A percentile compares a stretch with the other conserved stretches of the same genome.
phyloP scores from a whole-genome alignment of 495 filamentous ascomycete species.

The Evernia prunastri region DNA sequence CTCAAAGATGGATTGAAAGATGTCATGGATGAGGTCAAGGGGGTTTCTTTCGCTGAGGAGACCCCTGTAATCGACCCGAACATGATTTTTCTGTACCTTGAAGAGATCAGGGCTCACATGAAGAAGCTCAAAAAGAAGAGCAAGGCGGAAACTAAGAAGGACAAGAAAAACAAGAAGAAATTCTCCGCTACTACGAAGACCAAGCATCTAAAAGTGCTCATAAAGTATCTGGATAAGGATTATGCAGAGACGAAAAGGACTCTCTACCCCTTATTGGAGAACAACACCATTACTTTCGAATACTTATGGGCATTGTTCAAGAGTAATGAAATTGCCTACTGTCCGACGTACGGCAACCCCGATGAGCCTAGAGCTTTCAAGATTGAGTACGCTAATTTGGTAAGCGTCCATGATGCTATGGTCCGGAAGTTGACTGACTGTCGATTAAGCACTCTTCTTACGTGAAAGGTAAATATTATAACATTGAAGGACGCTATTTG shows the following conservation, averaged over 20 bases:
- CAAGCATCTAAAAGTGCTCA: slow-evolving; percentile 66
- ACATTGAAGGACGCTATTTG: slow-evolving; percentile 75
- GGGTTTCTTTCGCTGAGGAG: slow-evolving; percentile 73
- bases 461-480: slow-evolving; percentile 73
- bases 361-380: slow-evolving; percentile 90
- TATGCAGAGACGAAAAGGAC: slow-evolving; percentile 74
- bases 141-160: slow-evolving; percentile 53
- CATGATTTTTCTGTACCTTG: slow-evolving; percentile 80
- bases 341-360: slow-evolving; percentile 67
- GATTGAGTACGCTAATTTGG: slow-evolving; percentile 68
- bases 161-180: slow-evolving; percentile 60
- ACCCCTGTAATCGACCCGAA: slow-evolving; percentile 77
- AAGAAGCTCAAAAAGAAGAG: slow-evolving; percentile 58
- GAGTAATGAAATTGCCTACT: slow-evolving; percentile 79
- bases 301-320: slow-evolving; percentile 88
- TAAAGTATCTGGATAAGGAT: slow-evolving; percentile 77
- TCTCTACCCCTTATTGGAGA: slow-evolving; percentile 74
- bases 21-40: slow-evolving; percentile 76
- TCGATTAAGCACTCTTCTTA: slow-evolving; percentile 51
- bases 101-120: slow-evolving; percentile 61
- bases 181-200: slow-evolving; percentile 50
- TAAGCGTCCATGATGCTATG: neutral
- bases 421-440: neutral
- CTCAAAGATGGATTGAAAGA: slow-evolving; percentile 66
- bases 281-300: slow-evolving; percentile 84